These are phyloP conservation scores for Cystobasidium tubakii DNA, from an alignment of 768 basidiomycete genomes.

Conservation along the genomic window DNA sequence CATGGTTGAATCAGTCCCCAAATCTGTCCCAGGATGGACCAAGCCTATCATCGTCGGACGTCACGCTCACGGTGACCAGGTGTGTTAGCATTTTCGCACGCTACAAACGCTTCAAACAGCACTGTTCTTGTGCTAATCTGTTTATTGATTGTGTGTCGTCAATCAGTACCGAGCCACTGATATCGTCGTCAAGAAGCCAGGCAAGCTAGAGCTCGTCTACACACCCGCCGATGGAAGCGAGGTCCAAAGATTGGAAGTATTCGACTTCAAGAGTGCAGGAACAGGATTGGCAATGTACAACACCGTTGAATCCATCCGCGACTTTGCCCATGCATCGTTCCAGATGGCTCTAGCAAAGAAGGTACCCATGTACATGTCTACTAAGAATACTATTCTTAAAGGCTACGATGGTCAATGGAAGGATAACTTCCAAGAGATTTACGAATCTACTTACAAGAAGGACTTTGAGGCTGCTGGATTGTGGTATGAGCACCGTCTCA, in stretches of 20 bases:
- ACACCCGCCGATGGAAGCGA: conserved; percentile 71
- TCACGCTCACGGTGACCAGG: conserved; percentile 93
- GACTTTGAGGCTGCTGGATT: conserved; percentile 51
- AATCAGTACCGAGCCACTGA: conserved; percentile 87
- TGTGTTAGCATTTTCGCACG: conserved; percentile 51
- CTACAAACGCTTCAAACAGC: too few species aligned
- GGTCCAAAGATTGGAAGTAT: conserved; percentile 67
- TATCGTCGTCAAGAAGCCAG: conserved; percentile 80
- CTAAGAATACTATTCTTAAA: conserved; percentile 86
- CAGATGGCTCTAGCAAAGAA: conserved; percentile 75
- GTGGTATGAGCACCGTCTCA: conserved; percentile 80
- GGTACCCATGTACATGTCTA: conserved; percentile 33
- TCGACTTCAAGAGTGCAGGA: conserved; percentile 85
- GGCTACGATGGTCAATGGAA: conserved; percentile 99
- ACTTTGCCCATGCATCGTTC: conserved; percentile 95
- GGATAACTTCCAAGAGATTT: conserved; percentile 94
- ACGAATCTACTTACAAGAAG: conserved; percentile 58
- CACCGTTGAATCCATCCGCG: conserved; percentile 66
- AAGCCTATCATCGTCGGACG: conserved; percentile 95
- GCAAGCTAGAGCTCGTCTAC: conserved; percentile 87
- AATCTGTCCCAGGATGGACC: conserved; percentile 90
- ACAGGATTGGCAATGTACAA: conserved; percentile 80
- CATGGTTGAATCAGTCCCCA: conserved; percentile 80
- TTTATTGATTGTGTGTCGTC: too few species aligned
- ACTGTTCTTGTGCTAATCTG: too few species aligned